Conservation (phyloP, 208 protist species). For the Wallacemonas sp. region DNA sequence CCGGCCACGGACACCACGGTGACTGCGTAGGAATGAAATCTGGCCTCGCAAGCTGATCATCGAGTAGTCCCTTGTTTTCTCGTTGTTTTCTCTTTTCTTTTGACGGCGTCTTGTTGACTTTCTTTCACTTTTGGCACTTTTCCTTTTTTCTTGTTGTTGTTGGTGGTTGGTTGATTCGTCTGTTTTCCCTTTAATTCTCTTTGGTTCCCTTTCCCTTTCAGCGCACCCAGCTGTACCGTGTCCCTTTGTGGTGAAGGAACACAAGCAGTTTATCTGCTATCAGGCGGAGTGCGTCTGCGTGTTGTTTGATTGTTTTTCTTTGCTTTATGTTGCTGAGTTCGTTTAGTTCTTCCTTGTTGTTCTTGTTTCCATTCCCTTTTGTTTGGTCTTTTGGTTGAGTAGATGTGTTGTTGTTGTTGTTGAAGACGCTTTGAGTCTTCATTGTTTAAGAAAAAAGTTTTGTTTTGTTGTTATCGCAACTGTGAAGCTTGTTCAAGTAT, state of each 20-base stretch:
- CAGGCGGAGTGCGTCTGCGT: no score
- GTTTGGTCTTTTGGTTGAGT: neutral
- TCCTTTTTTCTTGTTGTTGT: no score
- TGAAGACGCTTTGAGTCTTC: neutral
- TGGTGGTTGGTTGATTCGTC: no score
- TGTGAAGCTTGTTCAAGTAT: no score
- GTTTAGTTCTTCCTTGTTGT: slow-evolving; percentile 11
- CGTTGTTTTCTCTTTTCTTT: neutral
- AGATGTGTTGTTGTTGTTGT: slow-evolving; percentile 1
- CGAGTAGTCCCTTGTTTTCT: slow-evolving; percentile 2
- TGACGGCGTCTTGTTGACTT: neutral
- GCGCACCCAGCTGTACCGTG: no score
- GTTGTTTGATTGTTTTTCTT: neutral
- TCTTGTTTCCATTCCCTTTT: neutral
- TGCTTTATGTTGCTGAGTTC: no score
- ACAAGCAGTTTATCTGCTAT: no score
- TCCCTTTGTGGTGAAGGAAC: slow-evolving; percentile 13
- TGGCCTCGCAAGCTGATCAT: no score
- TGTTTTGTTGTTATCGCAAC: slow-evolving; percentile 14
- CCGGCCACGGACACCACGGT: slow-evolving; percentile 11
- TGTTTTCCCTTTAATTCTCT: slow-evolving; percentile 8
- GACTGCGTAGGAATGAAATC: slow-evolving; percentile 1
- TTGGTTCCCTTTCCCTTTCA: slow-evolving; percentile 14
- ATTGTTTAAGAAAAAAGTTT: no score
- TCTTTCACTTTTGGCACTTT: no score